Evolutionary conservation across 1,139 yeast genomes (phyloP), one percentile per base, ranked within the genome.

Genomic region (Wickerhamomyces sp.): DNA sequence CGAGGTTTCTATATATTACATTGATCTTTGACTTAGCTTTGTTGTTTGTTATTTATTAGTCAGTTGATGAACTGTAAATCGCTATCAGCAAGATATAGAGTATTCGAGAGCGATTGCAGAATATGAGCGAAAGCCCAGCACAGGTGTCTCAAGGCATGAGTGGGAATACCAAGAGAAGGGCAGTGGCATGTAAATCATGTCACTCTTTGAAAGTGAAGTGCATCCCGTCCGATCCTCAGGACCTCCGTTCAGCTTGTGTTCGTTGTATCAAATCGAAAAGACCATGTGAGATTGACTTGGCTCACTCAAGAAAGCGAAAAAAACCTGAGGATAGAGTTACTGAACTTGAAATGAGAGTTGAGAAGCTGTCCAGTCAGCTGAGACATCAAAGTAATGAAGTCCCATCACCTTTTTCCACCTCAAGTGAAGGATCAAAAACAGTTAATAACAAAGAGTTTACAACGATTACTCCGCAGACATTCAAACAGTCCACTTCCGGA

Each of bases 161-260:
- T n/a, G n/a, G n/a, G n/a, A n/a, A n/a, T n/a, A n/a, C 24, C 24
- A 48, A 46, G 40, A 53, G 75, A 35, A 50, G 75, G 33, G 58
- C 78, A 2, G 74, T 74, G 38, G 96, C 96, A 1, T 88, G 96
- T 59, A 81, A 80, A 41, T 74, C 81, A 40, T 88, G 96, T 58
- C 95, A 88, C 54, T 60, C 84, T 1, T 68, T 87, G 37, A 88
- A 88, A 54, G 95, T 87, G 27, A 80, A 82, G 49, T 88, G 96
- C 59, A 78, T 83, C 12, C 94, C 95, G 1, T 68, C 82, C 1
- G 83, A 84, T 55, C 68, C 73, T 0, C 50, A 63, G 13, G 70
- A 76, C 34, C 28, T 46, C 17, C 32, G 37, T 1, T 48, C 79
- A 67, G 78, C 92, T 0, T 89, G 97, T 61, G 63, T 74, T 8